Percentiles rank a stretch among this genome's conserved stretches.
phyloP scores from a whole-genome alignment of 441 rosid genomes.

The Croton laevigatus region DNA sequence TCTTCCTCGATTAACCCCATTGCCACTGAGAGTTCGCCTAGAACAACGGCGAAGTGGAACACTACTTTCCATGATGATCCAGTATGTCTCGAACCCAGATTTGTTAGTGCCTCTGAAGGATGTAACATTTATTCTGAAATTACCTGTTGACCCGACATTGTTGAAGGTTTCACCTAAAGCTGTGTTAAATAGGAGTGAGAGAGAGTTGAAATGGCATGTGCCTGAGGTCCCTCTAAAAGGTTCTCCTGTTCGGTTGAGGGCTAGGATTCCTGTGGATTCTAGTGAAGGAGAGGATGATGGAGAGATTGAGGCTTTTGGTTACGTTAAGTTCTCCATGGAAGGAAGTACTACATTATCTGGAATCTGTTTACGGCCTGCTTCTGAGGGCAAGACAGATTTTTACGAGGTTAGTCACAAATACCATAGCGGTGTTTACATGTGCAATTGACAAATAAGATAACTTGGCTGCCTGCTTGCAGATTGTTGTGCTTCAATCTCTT shows the following conservation, averaged over 20 bases:
- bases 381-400: conserved; percentile 80
- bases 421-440: conserved; percentile 66
- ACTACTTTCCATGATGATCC: conserved; percentile 90
- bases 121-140: conserved; percentile 74
- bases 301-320: conserved; percentile 66
- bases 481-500: conserved; percentile 19
- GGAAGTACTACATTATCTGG: conserved; percentile 62
- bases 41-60: conserved; percentile 80
- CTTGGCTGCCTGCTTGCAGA: conserved; percentile 15
- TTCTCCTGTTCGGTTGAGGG: conserved; percentile 68
- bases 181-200: conserved; percentile 67
- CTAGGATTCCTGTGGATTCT: conserved; percentile 76
- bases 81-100: conserved; percentile 80
- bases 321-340: conserved; percentile 69
- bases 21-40: conserved; percentile 84
- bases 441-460: conserved; percentile 44
- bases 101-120: conserved; percentile 58
- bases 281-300: conserved; percentile 56
- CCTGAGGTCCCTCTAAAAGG: conserved; percentile 75
- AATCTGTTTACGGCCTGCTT: conserved; percentile 51
- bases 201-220: conserved; percentile 83
- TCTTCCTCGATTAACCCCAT: conserved; percentile 69
- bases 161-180: conserved; percentile 93
- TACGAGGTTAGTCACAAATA: conserved; percentile 72
- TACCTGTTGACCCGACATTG: conserved; percentile 88